Evolutionary conservation across 768 basidiomycete species (phyloP).

Genomic region (Amanita pallidorosea): DNA sequence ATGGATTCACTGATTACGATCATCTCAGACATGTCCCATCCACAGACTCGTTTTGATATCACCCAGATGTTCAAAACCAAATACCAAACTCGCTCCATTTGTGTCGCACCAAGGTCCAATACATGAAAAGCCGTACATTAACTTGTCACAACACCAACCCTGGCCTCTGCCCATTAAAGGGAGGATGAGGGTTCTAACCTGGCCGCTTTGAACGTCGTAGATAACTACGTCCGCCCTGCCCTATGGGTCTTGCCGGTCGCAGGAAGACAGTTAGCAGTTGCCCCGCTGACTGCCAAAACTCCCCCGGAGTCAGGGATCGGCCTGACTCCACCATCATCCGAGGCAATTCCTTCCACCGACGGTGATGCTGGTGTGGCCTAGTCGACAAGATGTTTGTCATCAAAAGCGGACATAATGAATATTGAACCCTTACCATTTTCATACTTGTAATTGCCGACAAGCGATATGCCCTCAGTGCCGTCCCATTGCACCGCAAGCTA

Average conservation of each 20-base stretch:
- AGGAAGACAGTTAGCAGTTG: constrained; percentile 1
- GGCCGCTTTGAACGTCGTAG: constrained; percentile 3
- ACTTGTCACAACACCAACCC: not conserved
- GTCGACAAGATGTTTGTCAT: not conserved
- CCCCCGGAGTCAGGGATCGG: not conserved
- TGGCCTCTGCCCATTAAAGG: not conserved
- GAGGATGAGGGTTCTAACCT: constrained; percentile 4
- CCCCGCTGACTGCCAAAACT: not conserved
- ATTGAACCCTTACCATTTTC: too few relatives aligned
- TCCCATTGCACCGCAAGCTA: not conserved
- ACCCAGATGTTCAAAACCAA: not conserved
- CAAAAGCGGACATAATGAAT: not conserved
- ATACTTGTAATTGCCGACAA: too few relatives aligned
- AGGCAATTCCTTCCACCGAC: not conserved
- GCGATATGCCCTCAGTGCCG: too few relatives aligned
- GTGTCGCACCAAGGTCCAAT: not conserved
- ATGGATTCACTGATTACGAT: too few relatives aligned
- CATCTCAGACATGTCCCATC: too few relatives aligned
- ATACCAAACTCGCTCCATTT: not conserved
- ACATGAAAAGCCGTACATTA: not conserved
- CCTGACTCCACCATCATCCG: not conserved
- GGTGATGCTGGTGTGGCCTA: not conserved
- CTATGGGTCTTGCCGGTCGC: constrained; percentile 3
- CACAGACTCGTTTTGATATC: too few relatives aligned
- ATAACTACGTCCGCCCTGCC: too few relatives aligned